Base-by-base conservation (phyloP, 1,284 basidiomycete species). In the Malassezia obtusa region DNA sequence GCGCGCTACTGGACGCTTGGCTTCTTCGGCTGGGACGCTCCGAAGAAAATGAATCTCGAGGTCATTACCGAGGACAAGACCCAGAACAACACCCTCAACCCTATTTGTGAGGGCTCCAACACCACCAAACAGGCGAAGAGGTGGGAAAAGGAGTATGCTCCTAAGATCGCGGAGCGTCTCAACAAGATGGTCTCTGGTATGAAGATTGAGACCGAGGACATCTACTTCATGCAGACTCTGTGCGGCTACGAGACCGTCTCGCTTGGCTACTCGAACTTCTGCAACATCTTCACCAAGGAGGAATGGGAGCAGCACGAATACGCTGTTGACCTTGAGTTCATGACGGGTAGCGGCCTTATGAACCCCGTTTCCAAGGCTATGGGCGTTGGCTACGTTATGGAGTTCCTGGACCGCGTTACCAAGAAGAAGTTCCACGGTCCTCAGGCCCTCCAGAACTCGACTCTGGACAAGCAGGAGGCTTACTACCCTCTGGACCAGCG, bases 271-370 rank as follows among this genome's bases (percentile, higher is more conserved):
- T 61, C 58, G n/a, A 39, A 66, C 53, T 95, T 92, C 76, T 95
- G 90, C 65, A 81, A 82, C 50, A 77, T 94, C 0, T 94, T 94
- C 76, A 89, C 86, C 0, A 79, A 85, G 68, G 83, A 86, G 41
- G 89, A 94, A 73, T 89, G 88, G 84, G 80, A 84, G 62, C 87
- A 86, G 6, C 91, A 87, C 41, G 63, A 69, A 46, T 69, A 67
- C 71, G 81, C 87, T 68, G 87, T 90, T 49, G 62, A 65, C 22
- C 55, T 71, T 4, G 52, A 65, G 44, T 65, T 64, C 38, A 46
- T 48, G 8, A 62, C 66, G 12, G 81, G 83, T 66, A 84, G 84
- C 10, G 85, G 83, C 0, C 85, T 84, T 65, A 87, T 87, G 17
- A 84, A 83, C 1, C 87, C 89, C 0, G 80, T 85, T 17, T 81